These are phyloP conservation scores for Detonula confervacea DNA, from an alignment of 352 stramenopile genomes.

Conservation along the genomic window DNA sequence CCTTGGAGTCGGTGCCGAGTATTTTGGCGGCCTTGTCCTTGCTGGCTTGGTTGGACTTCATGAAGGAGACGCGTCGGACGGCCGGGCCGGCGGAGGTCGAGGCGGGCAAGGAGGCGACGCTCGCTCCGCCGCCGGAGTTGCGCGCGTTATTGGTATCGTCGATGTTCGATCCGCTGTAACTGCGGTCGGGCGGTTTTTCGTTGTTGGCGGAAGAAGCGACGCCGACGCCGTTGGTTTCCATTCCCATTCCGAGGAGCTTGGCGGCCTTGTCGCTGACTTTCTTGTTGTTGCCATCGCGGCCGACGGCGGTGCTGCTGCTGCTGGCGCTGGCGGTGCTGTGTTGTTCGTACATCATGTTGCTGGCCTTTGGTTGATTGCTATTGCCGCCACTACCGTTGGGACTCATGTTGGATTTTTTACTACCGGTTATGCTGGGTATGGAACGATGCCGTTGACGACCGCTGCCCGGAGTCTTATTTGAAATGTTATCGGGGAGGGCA, in stretches of 20 bases:
- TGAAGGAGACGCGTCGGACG: background rate
- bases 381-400: too few relatives aligned
- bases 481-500: too few relatives aligned
- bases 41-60: too few relatives aligned
- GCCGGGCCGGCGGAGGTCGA: background rate
- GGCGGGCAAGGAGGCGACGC: too few relatives aligned
- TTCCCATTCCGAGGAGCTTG: background rate
- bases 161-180: background rate
- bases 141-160: background rate
- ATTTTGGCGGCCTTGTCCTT: background rate
- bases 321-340: background rate
- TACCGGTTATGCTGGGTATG: too few relatives aligned
- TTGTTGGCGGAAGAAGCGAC: too few relatives aligned
- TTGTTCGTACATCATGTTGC: too few relatives aligned
- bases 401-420: too few relatives aligned
- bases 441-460: too few relatives aligned
- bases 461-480: too few relatives aligned
- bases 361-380: too few relatives aligned
- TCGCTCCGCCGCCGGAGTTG: background rate
- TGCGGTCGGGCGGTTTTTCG: too few relatives aligned
- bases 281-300: background rate
- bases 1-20: background rate
- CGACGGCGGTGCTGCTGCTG: background rate
- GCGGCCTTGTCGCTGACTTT: background rate
- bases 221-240: background rate